Evolutionary conservation across 768 basidiomycete genomes (phyloP).

Genomic region (Lentinula boryana): DNA sequence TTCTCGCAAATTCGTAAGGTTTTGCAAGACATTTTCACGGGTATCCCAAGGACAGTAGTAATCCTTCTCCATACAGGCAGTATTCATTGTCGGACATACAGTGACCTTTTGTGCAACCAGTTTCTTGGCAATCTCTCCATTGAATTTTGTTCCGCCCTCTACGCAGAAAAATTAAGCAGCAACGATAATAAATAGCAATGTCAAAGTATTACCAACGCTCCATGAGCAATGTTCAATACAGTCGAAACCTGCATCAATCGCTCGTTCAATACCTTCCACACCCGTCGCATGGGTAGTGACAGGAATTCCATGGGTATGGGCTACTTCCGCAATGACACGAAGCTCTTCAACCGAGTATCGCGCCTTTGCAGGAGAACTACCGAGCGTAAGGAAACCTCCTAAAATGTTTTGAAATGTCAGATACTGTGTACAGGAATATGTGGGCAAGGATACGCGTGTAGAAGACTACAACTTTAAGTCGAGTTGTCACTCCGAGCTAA

Average conservation of each 20-base stretch:
- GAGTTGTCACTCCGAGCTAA: too few species aligned
- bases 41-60: slow-evolving; percentile 8
- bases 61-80: slow-evolving; percentile 4
- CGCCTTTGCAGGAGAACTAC: slow-evolving; percentile 1
- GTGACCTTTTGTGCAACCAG: slow-evolving; percentile 1
- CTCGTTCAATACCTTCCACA: slow-evolving; percentile 3
- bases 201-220: slow-evolving; percentile 2
- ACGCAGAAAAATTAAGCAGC: neutral
- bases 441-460: neutral
- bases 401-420: neutral
- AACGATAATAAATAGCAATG: neutral
- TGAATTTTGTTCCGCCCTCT: slow-evolving; percentile 7
- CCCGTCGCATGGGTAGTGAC: slow-evolving; percentile 6
- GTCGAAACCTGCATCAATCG: slow-evolving; percentile 4
- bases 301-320: slow-evolving; percentile 1
- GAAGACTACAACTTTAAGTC: too few species aligned
- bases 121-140: slow-evolving; percentile 4
- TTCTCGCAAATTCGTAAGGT: slow-evolving; percentile 2
- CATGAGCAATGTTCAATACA: slow-evolving; percentile 8
- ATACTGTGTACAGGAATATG: neutral
- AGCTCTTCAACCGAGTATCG: slow-evolving; percentile 8
- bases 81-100: slow-evolving; percentile 9
- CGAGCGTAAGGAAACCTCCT: slow-evolving; percentile 6
- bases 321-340: slow-evolving; percentile 4
- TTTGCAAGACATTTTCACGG: slow-evolving; percentile 2